Base-by-base conservation (phyloP, 1,284 basidiomycete species). In the Tranzscheliella williamsii region DNA sequence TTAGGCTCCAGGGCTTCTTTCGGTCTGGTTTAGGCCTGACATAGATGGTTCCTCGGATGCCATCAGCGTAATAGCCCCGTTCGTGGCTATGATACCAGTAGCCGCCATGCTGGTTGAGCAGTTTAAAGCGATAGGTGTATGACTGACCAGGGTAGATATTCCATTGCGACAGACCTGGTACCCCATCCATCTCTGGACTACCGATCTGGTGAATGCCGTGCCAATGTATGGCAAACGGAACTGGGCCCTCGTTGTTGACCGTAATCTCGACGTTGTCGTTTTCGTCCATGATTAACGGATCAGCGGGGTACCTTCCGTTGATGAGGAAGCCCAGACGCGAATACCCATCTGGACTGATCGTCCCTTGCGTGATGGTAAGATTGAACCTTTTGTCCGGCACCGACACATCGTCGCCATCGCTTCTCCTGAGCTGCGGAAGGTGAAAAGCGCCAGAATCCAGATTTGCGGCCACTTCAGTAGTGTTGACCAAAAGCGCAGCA, bases 51-150 rank as follows among this genome's bases (percentile, higher is more conserved):
- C 57, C 54, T 16, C 64, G 53, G 22, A 64, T 24, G 5, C 60
- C 61, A 18, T 64, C 61, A 1, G 61, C 61, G 24, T 64, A 64
- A 26, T 64, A 64, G 16, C 61, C 61, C 24, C 56, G 41, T 29
- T 60, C 62, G 41, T 67, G 64, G 35, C 52, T 62, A 45, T 67
- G 64, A 17, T 52, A 61, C 64, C 64, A 67, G 42, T 62, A 67
- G 18, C 52, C 50, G 11, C 64, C 64, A 27, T 66, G 32, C 46
- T 66, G 63, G 20, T 56, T 56, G 35, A 46, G 38, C 38, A 67
- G 35, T 42, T 58, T 61, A 54, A 67, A 67, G 8, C 58, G 54
- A 23, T 67, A 67, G 18, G 51, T 52, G 40, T 54, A 67, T 8
- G 42, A 42, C 24, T 58, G 42, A 26, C 58, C 64, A 9, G 38